Percentiles rank a stretch among this genome's conserved stretches.
phyloP scores from a whole-genome alignment of 768 basidiomycete species.

The Termitomyces sp. region DNA sequence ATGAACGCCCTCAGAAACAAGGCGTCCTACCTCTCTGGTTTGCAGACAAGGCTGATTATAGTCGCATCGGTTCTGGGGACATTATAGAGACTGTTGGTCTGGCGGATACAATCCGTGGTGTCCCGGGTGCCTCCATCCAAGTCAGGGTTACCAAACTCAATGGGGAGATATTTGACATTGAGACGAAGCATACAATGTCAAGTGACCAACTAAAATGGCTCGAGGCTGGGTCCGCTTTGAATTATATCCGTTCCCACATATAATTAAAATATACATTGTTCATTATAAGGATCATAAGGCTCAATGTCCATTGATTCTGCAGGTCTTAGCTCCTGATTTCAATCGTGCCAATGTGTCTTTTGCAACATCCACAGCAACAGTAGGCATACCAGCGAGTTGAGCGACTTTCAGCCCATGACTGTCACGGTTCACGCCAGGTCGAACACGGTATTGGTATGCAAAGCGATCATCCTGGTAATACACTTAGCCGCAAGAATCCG shows the following conservation, averaged over 20 bases:
- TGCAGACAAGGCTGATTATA: constrained; percentile 79
- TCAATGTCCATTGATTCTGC: neutral
- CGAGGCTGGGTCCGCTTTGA: constrained; percentile 82
- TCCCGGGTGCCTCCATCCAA: constrained; percentile 40
- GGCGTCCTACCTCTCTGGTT: constrained; percentile 97
- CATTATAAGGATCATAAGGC: neutral
- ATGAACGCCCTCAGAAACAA: constrained; percentile 69
- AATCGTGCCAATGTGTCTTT: constrained; percentile 41
- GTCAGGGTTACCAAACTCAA: constrained; percentile 63
- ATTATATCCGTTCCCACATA: constrained; percentile 71
- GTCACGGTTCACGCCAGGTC: constrained; percentile 81
- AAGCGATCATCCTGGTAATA: constrained; percentile 63
- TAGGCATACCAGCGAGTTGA: constrained; percentile 79
- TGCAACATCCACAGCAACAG: constrained; percentile 55
- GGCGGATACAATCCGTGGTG: constrained; percentile 51
- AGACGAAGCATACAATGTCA: constrained; percentile 86
- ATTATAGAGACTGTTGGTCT: constrained; percentile 82
- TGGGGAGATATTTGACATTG: constrained; percentile 63
- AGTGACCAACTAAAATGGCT: constrained; percentile 90
- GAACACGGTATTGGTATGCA: constrained; percentile 76
- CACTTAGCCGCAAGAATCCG: neutral
- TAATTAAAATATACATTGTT: constrained; percentile 8
- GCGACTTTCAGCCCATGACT: constrained; percentile 93
- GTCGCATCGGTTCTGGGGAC: constrained; percentile 79
- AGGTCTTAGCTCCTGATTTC: constrained; percentile 18